These are phyloP conservation scores for Fraxinus platypoda DNA, from an alignment of 305 asterid species.

Conservation along the genomic window DNA sequence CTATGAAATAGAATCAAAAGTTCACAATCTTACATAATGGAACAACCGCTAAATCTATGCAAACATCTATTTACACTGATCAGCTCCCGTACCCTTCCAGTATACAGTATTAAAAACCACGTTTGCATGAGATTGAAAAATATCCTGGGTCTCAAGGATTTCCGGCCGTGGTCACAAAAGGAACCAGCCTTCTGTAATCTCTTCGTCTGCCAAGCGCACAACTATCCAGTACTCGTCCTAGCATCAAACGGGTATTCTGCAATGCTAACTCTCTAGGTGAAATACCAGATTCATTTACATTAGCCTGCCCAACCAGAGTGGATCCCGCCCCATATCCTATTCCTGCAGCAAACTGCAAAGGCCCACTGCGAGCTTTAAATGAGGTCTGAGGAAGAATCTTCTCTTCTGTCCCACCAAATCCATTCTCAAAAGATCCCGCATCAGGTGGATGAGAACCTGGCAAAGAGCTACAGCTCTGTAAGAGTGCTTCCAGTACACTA, in stretches of 20 bases:
- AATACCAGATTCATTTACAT: constrained; percentile 49
- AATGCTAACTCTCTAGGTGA: constrained; percentile 70
- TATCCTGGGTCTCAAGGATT: constrained; percentile 34
- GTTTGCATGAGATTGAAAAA: constrained; percentile 16
- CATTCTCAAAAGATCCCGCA: constrained; percentile 71
- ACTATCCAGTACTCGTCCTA: constrained; percentile 86
- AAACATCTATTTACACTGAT: constrained; percentile 44
- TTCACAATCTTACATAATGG: constrained; percentile 32
- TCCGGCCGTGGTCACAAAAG: constrained; percentile 85
- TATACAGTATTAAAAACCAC: constrained; percentile 29
- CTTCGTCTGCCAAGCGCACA: constrained; percentile 91
- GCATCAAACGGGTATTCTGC: constrained; percentile 86
- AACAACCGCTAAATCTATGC: constrained; percentile 31
- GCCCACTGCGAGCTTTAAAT: constrained; percentile 96
- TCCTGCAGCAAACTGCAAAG: constrained; percentile 74
- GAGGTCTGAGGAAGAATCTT: constrained; percentile 82
- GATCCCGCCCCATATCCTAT: constrained; percentile 55
- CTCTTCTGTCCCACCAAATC: constrained; percentile 61
- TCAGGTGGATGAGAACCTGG: constrained; percentile 77
- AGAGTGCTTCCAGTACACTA: constrained; percentile 95
- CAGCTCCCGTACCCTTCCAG: constrained; percentile 28
- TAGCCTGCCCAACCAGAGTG: constrained; percentile 35
- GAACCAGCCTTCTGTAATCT: constrained; percentile 88
- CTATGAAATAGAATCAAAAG: constrained; percentile 35
- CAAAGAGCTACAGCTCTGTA: constrained; percentile 96